Conservation (phyloP, 441 rosid species). For the Lepidium campestre region DNA sequence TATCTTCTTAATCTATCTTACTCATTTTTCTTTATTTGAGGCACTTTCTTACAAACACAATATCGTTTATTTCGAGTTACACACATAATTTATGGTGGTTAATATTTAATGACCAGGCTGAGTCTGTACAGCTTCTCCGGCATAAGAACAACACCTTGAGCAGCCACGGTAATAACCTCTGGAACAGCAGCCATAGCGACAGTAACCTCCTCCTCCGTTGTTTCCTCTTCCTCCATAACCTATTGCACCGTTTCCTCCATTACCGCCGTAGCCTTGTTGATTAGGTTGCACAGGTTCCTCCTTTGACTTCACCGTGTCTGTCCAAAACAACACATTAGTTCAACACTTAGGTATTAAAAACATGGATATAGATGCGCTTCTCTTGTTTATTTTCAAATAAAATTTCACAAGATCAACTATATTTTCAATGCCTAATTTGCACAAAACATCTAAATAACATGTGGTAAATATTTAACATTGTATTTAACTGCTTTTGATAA, state of each 20-base stretch:
- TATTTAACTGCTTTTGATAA: no score
- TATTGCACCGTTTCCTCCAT: no score
- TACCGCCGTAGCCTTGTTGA: background rate
- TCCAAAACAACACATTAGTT: background rate
- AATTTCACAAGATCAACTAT: no score
- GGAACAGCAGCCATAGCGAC: no score
- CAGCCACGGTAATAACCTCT: no score
- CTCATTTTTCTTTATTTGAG: background rate
- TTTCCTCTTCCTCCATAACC: no score
- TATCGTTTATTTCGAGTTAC: background rate
- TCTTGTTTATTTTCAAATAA: no score
- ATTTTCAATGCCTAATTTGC: no score
- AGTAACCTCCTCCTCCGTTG: background rate
- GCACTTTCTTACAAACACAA: background rate
- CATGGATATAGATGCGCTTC: no score
- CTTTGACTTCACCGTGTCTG: background rate
- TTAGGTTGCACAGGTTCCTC: constrained; percentile 7
- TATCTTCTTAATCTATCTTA: background rate
- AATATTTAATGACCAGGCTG: constrained; percentile 10
- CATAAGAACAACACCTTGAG: constrained; percentile 23
- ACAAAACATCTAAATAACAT: no score
- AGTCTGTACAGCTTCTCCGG: constrained; percentile 25
- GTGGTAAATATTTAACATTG: no score
- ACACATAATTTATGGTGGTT: background rate
- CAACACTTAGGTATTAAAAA: no score